Percentiles rank a stretch among this genome's conserved stretches.
These are phyloP conservation scores for Lachancea nothofagi DNA, from an alignment of 805 yeast genomes.

Conservation along the genomic window DNA sequence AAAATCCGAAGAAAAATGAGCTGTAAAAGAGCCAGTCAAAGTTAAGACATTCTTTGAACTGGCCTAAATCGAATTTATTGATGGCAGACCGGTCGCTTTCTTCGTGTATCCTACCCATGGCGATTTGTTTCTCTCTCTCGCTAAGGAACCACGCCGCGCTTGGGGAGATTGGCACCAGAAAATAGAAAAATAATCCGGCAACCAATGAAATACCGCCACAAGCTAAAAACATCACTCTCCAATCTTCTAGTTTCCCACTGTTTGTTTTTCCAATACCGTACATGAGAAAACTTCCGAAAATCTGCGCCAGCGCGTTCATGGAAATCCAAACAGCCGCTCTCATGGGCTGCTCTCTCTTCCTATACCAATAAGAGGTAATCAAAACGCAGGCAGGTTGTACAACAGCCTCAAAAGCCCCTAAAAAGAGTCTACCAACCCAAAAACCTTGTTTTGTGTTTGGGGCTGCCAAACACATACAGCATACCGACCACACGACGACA, in stretches of 20 bases:
- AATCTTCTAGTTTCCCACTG: not conserved
- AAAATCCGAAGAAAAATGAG: slow-evolving; percentile 6
- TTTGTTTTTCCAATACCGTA: slow-evolving; percentile 16
- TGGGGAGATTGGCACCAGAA: slow-evolving; percentile 1
- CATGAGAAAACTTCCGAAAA: slow-evolving; percentile 15
- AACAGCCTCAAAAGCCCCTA: slow-evolving; percentile 19
- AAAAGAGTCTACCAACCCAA: slow-evolving; percentile 8
- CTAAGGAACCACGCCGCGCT: slow-evolving; percentile 3
- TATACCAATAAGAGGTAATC: slow-evolving; percentile 29
- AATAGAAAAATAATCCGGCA: slow-evolving; percentile 1
- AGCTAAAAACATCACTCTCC: slow-evolving; percentile 2
- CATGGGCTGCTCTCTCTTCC: slow-evolving; percentile 23
- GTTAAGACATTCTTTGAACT: slow-evolving; percentile 2
- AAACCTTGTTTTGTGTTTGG: slow-evolving; percentile 6
- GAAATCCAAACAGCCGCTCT: slow-evolving; percentile 30
- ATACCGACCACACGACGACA: slow-evolving; percentile 5
- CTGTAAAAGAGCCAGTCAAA: slow-evolving; percentile 9
- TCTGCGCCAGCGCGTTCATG: slow-evolving; percentile 20
- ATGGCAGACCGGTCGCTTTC: slow-evolving; percentile 2
- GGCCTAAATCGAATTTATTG: not conserved
- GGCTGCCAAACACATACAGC: slow-evolving; percentile 7
- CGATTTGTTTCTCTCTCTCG: slow-evolving; percentile 4
- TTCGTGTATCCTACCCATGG: slow-evolving; percentile 1
- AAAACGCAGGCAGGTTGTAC: slow-evolving; percentile 24
- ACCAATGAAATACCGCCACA: slow-evolving; percentile 3